A percentile compares a stretch with the other conserved stretches of the same genome.
phyloP scores from a whole-genome alignment of 2,329 filamentous ascomycete species.

The Colletotrichum sp. region DNA sequence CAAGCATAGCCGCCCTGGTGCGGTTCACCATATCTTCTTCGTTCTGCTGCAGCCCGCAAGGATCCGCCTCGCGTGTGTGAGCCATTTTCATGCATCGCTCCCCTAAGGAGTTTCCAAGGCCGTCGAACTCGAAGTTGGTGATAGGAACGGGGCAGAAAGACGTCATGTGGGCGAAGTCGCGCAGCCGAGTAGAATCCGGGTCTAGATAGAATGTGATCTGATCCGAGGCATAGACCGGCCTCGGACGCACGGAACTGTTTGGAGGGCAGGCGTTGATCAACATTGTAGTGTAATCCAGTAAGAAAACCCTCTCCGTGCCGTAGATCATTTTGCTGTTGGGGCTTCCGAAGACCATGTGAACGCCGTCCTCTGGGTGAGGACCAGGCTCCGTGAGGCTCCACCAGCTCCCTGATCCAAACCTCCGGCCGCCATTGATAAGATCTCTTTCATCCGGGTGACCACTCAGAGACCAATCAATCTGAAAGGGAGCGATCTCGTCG shows the following conservation, averaged over 20 bases:
- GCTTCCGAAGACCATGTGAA: neutral
- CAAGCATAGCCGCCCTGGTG: neutral
- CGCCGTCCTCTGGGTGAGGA: neutral
- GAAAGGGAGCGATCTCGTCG: no score
- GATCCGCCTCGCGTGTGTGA: neutral
- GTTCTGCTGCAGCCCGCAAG: neutral
- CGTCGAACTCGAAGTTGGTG: neutral
- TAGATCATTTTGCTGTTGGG: neutral
- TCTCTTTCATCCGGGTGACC: no score
- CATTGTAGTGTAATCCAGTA: neutral
- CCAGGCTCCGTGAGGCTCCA: no score
- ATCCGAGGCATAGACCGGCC: neutral
- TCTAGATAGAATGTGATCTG: neutral
- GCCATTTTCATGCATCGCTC: neutral
- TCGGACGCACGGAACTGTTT: neutral
- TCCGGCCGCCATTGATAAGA: no score
- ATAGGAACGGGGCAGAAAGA: neutral
- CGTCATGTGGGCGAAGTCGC: neutral
- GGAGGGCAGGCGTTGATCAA: neutral
- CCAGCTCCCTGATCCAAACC: no score
- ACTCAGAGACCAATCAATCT: no score
- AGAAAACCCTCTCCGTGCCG: neutral
- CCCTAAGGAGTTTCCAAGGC: neutral
- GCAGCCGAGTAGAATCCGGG: neutral
- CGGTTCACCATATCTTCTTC: neutral